Percentiles rank a stretch among this genome's conserved stretches.
Evolutionary conservation across 257 asterid species (phyloP).

Genomic region (Solanum stenotomum): DNA sequence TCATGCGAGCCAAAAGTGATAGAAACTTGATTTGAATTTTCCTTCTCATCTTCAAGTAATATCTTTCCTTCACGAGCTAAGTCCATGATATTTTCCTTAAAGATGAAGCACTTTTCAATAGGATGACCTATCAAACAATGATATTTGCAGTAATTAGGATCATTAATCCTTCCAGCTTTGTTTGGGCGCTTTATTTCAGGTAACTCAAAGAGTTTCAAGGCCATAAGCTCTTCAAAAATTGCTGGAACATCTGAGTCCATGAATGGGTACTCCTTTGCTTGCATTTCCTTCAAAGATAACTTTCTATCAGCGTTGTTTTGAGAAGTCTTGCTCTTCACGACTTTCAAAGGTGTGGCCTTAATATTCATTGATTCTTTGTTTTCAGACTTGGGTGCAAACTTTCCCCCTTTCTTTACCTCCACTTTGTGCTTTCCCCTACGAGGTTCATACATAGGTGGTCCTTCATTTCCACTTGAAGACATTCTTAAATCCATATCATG

Average conservation of each 20-base stretch:
- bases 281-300: neutral
- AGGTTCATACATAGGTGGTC: neutral
- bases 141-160: too few species aligned
- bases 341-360: neutral
- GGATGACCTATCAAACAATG: neutral
- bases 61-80: neutral
- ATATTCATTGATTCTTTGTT: neutral
- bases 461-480: neutral
- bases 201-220: too few species aligned
- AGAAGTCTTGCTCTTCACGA: accelerated
- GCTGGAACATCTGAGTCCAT: neutral
- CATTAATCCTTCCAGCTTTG: neutral
- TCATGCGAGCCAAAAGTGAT: neutral
- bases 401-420: too few species aligned
- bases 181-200: neutral
- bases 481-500: neutral
- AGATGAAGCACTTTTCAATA: neutral
- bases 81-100: neutral
- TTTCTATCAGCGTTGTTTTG: accelerated
- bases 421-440: neutral
- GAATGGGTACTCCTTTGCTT: neutral
- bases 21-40: neutral
- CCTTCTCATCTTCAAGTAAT: neutral
- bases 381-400: neutral
- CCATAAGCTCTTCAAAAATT: neutral